Evolutionary conservation across 2,329 filamentous ascomycete species (phyloP), one percentile per base, ranked within the genome.

Genomic region (Diaporthe citrichinensis): DNA sequence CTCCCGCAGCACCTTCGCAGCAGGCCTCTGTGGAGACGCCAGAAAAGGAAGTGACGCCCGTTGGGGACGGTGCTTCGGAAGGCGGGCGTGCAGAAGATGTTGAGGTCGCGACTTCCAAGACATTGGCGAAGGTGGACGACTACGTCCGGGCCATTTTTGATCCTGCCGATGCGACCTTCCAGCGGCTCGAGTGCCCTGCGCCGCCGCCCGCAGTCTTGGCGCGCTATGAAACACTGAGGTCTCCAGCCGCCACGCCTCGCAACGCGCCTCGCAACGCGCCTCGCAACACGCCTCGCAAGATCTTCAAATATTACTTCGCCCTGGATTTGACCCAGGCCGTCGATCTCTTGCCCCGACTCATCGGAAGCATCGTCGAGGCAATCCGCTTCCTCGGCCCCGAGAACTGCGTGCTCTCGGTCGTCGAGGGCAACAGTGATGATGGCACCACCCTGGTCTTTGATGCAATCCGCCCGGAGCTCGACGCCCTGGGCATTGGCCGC

Each of bases 381-480:
- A 84, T 87, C n/a, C 79, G 77, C 10, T 86, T 85, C 75, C 82
- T 88, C 3, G 86, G 86, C 4, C 83, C 85, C 2, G 78, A 84
- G 28, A 81, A 83, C 74, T 88, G 85, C 78, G 84, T 83, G 3
- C 79, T 88, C 6, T 87, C 86, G 4, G 83, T 87, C 34, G 84
- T 88, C 15, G 86, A 87, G 78, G 86, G 86, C 25, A 81, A 84
- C 74, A 87, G 86, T 0, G 78, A 83, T 36, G 86, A 88, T 77
- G 85, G 85, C 7, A 91, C 90, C 0, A 84, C 79, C 46, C 88
- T 90, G 46, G 83, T 91, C 10, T 84, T 92, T 1, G 74, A 81
- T 2, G 81, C 83, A 0, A 79, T 92, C 9, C 80, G 80, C 1
- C 78, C 82, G 0, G 81, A 83, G 4, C 79, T 92, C 0, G 79